Evolutionary conservation across 345 rosid species (phyloP), one percentile per base, ranked within the genome.

Genomic region (Cardamine resedifolia): DNA sequence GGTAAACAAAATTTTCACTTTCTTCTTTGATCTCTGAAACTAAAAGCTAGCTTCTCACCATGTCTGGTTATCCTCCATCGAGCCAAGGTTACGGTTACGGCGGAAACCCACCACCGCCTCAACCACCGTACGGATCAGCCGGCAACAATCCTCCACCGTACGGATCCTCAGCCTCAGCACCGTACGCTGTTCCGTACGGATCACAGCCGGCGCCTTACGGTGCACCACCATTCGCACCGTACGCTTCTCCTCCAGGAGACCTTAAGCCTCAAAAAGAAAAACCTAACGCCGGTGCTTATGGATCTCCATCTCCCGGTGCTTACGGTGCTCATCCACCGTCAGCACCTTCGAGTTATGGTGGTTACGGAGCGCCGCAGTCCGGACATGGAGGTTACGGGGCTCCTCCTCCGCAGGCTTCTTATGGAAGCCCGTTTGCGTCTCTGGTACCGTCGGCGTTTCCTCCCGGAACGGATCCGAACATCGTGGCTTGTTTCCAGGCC

Each of bases 381-480:
- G 74, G 58, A 19, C 70, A 75, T 9, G 78, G 78, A 43, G 79
- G 79, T 4, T 75, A 75, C 26, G 79, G 79, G 18, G 64, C 81
- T 57, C 90, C 90, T 4, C 91, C 93, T 12, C 83, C 87, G 3
- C 90, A 95, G 4, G 90, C 80, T 69, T 83, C 91, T 10, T 83
- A 27, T 76, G 60, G 92, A 77, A 81, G 85, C 47, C 96, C 96
- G 10, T 82, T 94, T 11, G 86, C 97, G 24, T 65, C 97, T 43
- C 82, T 94, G n/a, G 2, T 87, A 21, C 98, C 97, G 23, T 94
- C 96, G 61, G 66, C 82, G 38, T 94, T 94, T 71, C 89, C 96
- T 14, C 96, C 95, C 3, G 96, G 92, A 3, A 91, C 97, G 15
- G 96, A 94, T 77, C 91, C 98, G 30, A 84, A 26, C 77, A 50